Percentiles rank a stretch among this genome's conserved stretches.
These are phyloP conservation scores for Drosera spatulata DNA, from an alignment of 179 eudicot species.

Conservation along the genomic window DNA sequence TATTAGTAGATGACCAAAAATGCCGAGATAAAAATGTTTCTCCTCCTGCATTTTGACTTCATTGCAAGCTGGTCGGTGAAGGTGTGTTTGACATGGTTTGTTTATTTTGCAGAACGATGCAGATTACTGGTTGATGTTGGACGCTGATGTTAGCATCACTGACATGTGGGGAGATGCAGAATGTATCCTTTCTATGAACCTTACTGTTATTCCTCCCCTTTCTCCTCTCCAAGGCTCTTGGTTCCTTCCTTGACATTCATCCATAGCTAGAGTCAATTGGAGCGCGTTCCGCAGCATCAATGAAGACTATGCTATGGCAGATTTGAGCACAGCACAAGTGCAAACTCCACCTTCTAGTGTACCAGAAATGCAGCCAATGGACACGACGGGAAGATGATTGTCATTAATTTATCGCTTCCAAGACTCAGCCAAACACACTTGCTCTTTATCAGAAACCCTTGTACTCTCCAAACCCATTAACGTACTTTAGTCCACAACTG, in stretches of 20 bases:
- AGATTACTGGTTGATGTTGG: constrained; percentile 88
- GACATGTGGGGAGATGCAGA: constrained; percentile 84
- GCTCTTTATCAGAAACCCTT: background rate
- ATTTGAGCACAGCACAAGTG: constrained; percentile 34
- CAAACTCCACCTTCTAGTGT: constrained; percentile 43
- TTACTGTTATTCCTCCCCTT: background rate
- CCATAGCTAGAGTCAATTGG: constrained; percentile 64
- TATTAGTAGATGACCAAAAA: too few relatives aligned
- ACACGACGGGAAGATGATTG: constrained; percentile 28
- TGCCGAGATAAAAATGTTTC: too few relatives aligned
- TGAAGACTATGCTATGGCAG: constrained; percentile 35
- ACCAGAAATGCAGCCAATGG: constrained; percentile 21
- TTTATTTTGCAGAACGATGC: constrained; percentile 53
- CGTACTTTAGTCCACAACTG: too few relatives aligned
- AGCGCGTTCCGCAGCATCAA: constrained; percentile 36
- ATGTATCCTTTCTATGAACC: constrained; percentile 44
- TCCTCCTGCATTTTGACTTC: too few relatives aligned
- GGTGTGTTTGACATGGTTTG: too few relatives aligned
- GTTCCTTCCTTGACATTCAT: background rate
- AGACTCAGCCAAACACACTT: background rate
- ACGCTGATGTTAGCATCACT: constrained; percentile 80
- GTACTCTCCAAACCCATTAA: background rate
- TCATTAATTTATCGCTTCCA: background rate
- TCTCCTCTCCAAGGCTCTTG: background rate
- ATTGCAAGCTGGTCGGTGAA: background rate